phyloP scores from a whole-genome alignment of 805 yeast genomes.

The Myxozyma mucilagina region DNA sequence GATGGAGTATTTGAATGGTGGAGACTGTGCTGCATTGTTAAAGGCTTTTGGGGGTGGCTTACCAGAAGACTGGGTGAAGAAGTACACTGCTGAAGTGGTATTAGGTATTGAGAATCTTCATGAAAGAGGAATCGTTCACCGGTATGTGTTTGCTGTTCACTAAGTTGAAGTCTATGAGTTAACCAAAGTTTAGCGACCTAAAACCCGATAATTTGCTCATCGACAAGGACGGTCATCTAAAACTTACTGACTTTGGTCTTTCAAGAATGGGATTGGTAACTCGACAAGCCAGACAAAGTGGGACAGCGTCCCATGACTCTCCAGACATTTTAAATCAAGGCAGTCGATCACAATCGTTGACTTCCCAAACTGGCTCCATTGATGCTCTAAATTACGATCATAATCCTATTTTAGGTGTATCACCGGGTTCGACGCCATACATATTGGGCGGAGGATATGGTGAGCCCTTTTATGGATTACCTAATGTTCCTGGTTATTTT shows the following conservation, averaged over 20 bases:
- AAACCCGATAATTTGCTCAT: constrained; percentile 93
- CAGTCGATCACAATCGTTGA: constrained; percentile 17
- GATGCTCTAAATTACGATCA: constrained; percentile 27
- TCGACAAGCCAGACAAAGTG: constrained; percentile 52
- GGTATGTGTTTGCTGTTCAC: constrained; percentile 39
- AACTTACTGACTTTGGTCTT: constrained; percentile 92
- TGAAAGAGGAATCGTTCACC: constrained; percentile 82
- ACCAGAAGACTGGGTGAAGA: constrained; percentile 77
- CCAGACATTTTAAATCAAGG: constrained; percentile 23
- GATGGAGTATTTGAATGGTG: constrained; percentile 96
- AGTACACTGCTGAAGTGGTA: constrained; percentile 86
- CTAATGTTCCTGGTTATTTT: constrained; percentile 29
- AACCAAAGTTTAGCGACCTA: constrained; percentile 53
- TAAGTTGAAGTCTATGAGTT: background rate
- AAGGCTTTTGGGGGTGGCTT: constrained; percentile 74
- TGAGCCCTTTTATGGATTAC: background rate
- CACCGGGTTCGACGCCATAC: constrained; percentile 28
- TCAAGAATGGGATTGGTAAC: constrained; percentile 85
- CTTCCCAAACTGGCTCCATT: constrained; percentile 13
- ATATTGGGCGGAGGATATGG: constrained; percentile 2
- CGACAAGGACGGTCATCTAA: constrained; percentile 83
- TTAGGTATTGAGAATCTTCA: constrained; percentile 91
- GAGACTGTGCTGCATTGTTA: constrained; percentile 86
- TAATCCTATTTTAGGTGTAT: constrained; percentile 11
- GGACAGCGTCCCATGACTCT: constrained; percentile 9